Evolutionary conservation across 2,329 filamentous ascomycete genomes (phyloP).

Genomic region (Sarocladium kiliense): DNA sequence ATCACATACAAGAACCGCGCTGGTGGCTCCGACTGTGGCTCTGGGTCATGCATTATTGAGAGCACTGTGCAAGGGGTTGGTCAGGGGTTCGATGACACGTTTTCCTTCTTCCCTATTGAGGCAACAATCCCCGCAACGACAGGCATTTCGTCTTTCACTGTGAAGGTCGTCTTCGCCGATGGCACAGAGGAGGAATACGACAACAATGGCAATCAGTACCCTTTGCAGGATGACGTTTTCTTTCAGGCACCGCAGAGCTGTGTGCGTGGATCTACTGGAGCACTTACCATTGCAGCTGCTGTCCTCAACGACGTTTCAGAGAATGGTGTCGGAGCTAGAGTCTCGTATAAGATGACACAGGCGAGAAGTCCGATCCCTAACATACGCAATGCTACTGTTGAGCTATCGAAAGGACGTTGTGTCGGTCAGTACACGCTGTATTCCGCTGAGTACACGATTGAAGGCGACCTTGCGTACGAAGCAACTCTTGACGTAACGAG

Average conservation of each 20-base stretch:
- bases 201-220: conserved; percentile 54
- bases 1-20: conserved; percentile 52
- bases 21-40: conserved; percentile 41
- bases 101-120: conserved; percentile 47
- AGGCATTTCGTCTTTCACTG: conserved; percentile 57
- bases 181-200: conserved; percentile 42
- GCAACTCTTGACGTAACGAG: conserved; percentile 41
- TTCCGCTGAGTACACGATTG: conserved; percentile 34
- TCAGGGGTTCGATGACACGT: conserved; percentile 55
- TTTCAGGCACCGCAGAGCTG: conserved; percentile 55
- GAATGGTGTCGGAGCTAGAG: conserved; percentile 33
- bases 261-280: conserved; percentile 35
- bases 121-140: conserved; percentile 48
- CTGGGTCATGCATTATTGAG: conserved; percentile 36
- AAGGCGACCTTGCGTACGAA: conserved; percentile 38
- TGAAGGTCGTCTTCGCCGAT: conserved; percentile 43
- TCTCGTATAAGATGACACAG: conserved; percentile 39
- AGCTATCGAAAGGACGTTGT: conserved; percentile 38
- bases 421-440: conserved; percentile 45
- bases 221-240: conserved; percentile 48
- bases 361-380: conserved; percentile 36
- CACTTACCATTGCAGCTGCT: conserved; percentile 39
- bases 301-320: conserved; percentile 42
- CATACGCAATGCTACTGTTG: conserved; percentile 30
- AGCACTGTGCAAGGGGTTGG: conserved; percentile 42